Evolutionary conservation across 345 rosid species (phyloP).

Genomic region (Gossypium mustelinum): DNA sequence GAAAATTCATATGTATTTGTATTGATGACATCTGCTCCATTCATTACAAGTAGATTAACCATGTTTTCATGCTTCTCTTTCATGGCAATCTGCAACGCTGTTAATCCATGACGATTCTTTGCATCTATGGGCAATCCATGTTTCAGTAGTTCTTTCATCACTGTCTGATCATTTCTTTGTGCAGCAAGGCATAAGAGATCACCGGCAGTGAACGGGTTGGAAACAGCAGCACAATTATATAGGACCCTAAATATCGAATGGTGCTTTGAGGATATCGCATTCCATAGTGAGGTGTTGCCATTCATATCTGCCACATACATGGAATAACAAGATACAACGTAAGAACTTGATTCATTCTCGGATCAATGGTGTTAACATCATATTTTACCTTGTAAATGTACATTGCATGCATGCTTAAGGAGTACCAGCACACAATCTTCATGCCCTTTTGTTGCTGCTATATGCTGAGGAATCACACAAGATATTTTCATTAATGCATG

Average conservation of each 20-base stretch:
- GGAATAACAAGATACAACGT: neutral
- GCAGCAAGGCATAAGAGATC: slow-evolving; percentile 78
- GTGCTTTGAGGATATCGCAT: slow-evolving; percentile 58
- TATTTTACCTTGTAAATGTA: slow-evolving; percentile 54
- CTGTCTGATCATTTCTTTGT: slow-evolving; percentile 44
- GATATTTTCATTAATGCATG: neutral
- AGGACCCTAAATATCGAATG: slow-evolving; percentile 58
- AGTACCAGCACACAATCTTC: slow-evolving; percentile 77
- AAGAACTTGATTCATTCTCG: neutral
- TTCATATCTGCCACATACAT: slow-evolving; percentile 40
- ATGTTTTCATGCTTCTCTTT: slow-evolving; percentile 52
- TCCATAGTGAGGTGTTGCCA: slow-evolving; percentile 77
- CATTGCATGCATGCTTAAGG: slow-evolving; percentile 70
- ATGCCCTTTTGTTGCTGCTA: slow-evolving; percentile 81
- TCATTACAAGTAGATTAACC: slow-evolving; percentile 58
- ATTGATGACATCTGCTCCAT: slow-evolving; percentile 54
- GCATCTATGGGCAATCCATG: slow-evolving; percentile 54
- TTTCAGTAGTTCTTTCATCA: slow-evolving; percentile 57
- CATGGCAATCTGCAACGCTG: slow-evolving; percentile 63
- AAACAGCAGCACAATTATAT: slow-evolving; percentile 45
- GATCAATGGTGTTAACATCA: neutral
- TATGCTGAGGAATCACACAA: slow-evolving; percentile 46
- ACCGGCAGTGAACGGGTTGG: slow-evolving; percentile 58
- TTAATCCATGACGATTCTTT: slow-evolving; percentile 52
- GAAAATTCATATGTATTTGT: slow-evolving; percentile 25